A percentile compares a stretch with the other conserved stretches of the same genome.
Evolutionary conservation across 2,329 filamentous ascomycete genomes (phyloP).

Genomic region (Raffaelea deltoideospora): DNA sequence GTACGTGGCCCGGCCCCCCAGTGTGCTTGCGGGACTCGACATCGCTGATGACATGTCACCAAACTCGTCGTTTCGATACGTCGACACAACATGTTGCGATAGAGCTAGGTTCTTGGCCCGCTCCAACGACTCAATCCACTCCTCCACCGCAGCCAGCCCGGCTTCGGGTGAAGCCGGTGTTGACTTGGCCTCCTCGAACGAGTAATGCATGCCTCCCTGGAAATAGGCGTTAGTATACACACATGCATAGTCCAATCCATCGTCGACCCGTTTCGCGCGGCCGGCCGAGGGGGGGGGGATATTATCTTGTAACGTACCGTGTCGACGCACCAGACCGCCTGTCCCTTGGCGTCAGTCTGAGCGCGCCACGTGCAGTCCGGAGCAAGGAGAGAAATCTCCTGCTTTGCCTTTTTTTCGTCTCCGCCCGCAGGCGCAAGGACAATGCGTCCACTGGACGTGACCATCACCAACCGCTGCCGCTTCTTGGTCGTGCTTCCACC

Average conservation of each 20-base stretch:
- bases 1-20: slow-evolving; percentile 43
- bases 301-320: slow-evolving; percentile 66
- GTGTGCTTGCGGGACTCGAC: slow-evolving; percentile 63
- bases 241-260: background rate
- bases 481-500: slow-evolving; percentile 85
- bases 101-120: slow-evolving; percentile 72
- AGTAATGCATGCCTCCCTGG: slow-evolving; percentile 76
- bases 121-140: slow-evolving; percentile 86
- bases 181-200: slow-evolving; percentile 84
- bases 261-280: background rate
- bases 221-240: background rate
- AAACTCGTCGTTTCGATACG: slow-evolving; percentile 55
- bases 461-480: slow-evolving; percentile 81
- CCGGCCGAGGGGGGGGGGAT: background rate
- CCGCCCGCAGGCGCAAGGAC: slow-evolving; percentile 82
- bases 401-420: slow-evolving; percentile 89
- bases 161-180: slow-evolving; percentile 43
- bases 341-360: slow-evolving; percentile 72
- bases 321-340: slow-evolving; percentile 80
- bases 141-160: slow-evolving; percentile 57
- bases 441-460: slow-evolving; percentile 81
- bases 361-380: slow-evolving; percentile 65
- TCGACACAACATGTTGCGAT: slow-evolving; percentile 51
- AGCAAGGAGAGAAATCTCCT: slow-evolving; percentile 71
- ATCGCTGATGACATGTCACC: slow-evolving; percentile 54